phyloP scores from a whole-genome alignment of 2,329 filamentous ascomycete genomes.

The Nannizziopsis barbatae region DNA sequence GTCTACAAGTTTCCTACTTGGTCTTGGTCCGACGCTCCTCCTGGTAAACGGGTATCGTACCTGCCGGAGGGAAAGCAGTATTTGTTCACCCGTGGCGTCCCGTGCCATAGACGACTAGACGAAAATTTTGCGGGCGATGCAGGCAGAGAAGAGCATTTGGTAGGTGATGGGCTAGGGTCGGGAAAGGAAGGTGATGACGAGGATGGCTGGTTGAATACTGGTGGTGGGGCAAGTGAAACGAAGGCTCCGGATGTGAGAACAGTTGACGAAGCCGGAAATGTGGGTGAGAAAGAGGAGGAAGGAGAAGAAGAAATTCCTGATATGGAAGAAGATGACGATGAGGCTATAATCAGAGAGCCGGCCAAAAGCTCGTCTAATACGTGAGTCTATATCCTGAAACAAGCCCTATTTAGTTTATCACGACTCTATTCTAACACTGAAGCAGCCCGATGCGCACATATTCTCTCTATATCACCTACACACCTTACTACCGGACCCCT shows the following conservation, averaged over 20 bases:
- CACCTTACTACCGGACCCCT: constrained; percentile 90
- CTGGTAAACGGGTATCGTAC: constrained; percentile 64
- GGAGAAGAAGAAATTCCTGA: constrained; percentile 80
- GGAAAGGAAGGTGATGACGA: constrained; percentile 46
- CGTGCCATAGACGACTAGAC: constrained; percentile 80
- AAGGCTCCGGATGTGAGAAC: constrained; percentile 73
- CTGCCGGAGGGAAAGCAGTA: constrained; percentile 89
- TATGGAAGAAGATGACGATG: constrained; percentile 90
- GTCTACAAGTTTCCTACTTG: constrained; percentile 99
- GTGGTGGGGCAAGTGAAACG: constrained; percentile 64
- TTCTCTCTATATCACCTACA: constrained; percentile 96
- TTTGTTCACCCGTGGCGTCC: constrained; percentile 85
- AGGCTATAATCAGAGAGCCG: constrained; percentile 83
- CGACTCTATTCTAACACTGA: constrained; percentile 12
- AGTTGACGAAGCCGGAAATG: constrained; percentile 77
- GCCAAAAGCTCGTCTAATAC: constrained; percentile 39
- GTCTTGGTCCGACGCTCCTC: constrained; percentile 90
- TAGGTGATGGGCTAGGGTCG: constrained; percentile 59
- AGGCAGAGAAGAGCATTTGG: constrained; percentile 74
- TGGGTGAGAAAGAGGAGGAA: constrained; percentile 59
- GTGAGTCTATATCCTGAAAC: constrained; percentile 34
- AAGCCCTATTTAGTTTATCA: neutral
- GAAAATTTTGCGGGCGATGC: constrained; percentile 87
- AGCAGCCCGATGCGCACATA: constrained; percentile 76
- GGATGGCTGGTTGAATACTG: constrained; percentile 86